Conservation (phyloP, 116 monocot species). For the Zostera marina region DNA sequence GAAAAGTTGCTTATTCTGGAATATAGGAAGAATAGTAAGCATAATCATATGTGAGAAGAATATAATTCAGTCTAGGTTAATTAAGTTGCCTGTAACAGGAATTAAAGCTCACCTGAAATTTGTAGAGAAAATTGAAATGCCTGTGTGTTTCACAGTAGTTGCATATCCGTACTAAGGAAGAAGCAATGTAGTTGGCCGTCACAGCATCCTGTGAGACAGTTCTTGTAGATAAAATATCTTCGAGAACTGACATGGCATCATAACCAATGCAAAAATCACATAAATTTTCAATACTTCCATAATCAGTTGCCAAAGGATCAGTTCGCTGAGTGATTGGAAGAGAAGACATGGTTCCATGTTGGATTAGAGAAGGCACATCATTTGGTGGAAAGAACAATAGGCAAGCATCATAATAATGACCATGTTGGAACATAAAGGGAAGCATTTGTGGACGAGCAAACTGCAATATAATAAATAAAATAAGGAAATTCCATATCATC, state of each 20-base stretch:
- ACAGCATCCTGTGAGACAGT: conserved; percentile 29
- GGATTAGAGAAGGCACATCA: conserved; percentile 29
- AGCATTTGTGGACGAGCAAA: conserved; percentile 69
- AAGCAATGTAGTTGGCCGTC: conserved; percentile 32
- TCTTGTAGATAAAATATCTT: conserved; percentile 37
- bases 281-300: conserved; percentile 86
- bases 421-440: conserved; percentile 88
- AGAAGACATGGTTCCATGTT: conserved; percentile 18
- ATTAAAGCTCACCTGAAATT: conserved; percentile 50
- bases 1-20: not conserved
- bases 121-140: conserved; percentile 83
- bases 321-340: conserved; percentile 27
- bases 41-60: not conserved
- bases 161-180: conserved; percentile 64
- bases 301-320: conserved; percentile 79
- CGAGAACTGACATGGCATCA: conserved; percentile 66
- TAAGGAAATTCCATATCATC: not conserved
- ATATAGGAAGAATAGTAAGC: not conserved
- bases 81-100: not conserved
- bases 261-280: conserved; percentile 76
- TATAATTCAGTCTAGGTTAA: not conserved
- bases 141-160: conserved; percentile 81
- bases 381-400: conserved; percentile 61
- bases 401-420: conserved; percentile 81
- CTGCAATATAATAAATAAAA: conserved; percentile 21